phyloP scores from a whole-genome alignment of 2,329 filamentous ascomycete species.

The Hymenoscyphus scutula region DNA sequence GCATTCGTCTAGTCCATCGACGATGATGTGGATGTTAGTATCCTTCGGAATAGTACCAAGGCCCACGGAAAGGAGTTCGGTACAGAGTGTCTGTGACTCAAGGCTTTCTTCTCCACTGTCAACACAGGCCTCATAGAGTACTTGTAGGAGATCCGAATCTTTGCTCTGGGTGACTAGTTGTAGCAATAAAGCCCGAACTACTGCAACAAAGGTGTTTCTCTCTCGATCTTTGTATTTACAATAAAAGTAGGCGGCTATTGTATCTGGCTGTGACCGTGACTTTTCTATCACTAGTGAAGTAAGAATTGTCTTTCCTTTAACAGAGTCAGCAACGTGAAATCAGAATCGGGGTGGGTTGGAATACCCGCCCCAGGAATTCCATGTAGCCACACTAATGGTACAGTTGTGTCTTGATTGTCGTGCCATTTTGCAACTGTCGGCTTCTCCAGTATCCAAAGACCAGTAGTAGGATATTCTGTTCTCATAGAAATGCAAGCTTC shows the following conservation, averaged over 20 bases:
- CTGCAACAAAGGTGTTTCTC: conserved; percentile 35
- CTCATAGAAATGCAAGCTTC: conserved; percentile 24
- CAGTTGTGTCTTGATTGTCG: conserved; percentile 18
- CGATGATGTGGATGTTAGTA: conserved; percentile 32
- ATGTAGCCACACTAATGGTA: conserved; percentile 39
- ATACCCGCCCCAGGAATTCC: conserved; percentile 42
- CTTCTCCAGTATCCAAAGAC: conserved; percentile 36
- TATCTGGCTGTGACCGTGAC: conserved; percentile 14
- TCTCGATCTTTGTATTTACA: conserved; percentile 38
- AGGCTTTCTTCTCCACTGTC: conserved; percentile 35
- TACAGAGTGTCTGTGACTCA: conserved; percentile 31
- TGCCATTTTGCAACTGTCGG: conserved; percentile 18
- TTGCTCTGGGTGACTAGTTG: conserved; percentile 37
- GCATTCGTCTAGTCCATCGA: conserved; percentile 46
- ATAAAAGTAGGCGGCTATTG: conserved; percentile 40
- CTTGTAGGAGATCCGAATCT: conserved; percentile 29
- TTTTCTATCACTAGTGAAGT: conserved; percentile 41
- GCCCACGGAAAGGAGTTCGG: conserved; percentile 34
- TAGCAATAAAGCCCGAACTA: conserved; percentile 37
- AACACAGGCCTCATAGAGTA: conserved; percentile 37
- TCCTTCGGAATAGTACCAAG: conserved; percentile 16
- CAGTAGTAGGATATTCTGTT: conserved; percentile 26
- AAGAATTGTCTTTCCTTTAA: conserved; percentile 42
- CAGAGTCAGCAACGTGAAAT: not conserved
- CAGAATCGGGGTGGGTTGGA: not conserved